These are phyloP conservation scores for Mycena kentingensis DNA, from an alignment of 768 basidiomycete genomes.

Conservation along the genomic window DNA sequence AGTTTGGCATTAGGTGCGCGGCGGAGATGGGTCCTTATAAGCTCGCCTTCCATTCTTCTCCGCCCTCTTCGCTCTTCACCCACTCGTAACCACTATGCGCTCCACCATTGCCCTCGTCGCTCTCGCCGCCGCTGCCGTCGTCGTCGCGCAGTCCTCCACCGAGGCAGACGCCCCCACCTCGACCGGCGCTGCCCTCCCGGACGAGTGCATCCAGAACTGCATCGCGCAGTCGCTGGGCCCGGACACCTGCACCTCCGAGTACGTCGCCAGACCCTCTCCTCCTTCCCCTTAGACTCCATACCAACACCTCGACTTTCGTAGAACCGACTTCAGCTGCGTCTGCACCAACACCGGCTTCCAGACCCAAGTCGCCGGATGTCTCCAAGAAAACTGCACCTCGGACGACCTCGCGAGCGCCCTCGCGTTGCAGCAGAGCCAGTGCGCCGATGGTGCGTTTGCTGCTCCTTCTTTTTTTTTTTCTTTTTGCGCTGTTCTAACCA, in stretches of 20 bases:
- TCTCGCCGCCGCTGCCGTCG: background rate
- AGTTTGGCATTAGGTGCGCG: too few species aligned
- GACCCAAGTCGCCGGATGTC: background rate
- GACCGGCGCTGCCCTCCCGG: background rate
- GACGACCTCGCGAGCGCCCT: background rate
- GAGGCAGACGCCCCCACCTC: background rate
- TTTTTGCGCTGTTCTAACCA: too few species aligned
- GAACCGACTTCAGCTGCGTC: background rate
- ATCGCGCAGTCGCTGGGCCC: too few species aligned
- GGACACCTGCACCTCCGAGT: background rate
- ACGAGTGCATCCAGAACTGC: background rate
- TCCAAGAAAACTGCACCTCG: background rate
- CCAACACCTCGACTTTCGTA: background rate
- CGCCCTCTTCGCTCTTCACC: too few species aligned
- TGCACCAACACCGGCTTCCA: background rate
- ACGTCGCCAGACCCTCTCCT: background rate
- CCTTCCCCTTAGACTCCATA: background rate
- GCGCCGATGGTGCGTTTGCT: too few species aligned
- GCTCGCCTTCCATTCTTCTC: too few species aligned
- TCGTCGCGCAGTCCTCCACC: background rate
- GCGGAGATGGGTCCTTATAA: too few species aligned
- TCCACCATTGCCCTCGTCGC: background rate
- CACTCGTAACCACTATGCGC: too few species aligned
- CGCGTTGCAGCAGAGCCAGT: background rate
- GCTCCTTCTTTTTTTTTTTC: too few species aligned